Base-by-base conservation (phyloP, 352 stramenopile species). In the Globisporangium orthogonon region DNA sequence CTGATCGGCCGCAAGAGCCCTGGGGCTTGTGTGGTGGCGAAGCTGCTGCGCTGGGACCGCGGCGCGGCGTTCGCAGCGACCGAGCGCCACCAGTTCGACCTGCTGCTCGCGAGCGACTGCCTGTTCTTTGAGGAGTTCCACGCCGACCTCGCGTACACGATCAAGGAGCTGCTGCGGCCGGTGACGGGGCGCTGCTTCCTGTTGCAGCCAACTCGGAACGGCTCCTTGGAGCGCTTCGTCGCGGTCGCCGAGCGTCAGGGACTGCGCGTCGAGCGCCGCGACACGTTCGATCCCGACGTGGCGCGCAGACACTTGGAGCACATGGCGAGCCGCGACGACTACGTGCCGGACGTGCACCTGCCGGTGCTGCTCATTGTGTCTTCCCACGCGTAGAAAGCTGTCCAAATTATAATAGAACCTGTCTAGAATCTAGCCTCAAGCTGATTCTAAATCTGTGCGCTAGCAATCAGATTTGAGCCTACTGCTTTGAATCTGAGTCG, bases 51-150 rank as follows among this genome's bases (percentile, higher is more conserved):
- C 4, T 95, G 85, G 85, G 78, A 90, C 49, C 78, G 83, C 41
- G 61, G 67, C 29, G 63, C 52, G 11, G 29, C 41, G 6, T 67
- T 81, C 33, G 52, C 59, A 6, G 37, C 57, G 7, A 51, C 70
- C 18, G 54, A 73, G 60, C 65, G 54, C 5, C 67, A 83, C 30
- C 71, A 87, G 50, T 91, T 91, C 54, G 82, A 95, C 58, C 59
- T 95, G 57, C 60, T 95, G 44, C 70, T 95, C 35, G 85, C 83
- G 4, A 91, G 83, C 53, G 85, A 95, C 61, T 95, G 85, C 54
- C 65, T 95, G 1, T 95, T 95, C 66, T 95, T 95, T 53, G 81
- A 93, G 67, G 75, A 85, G 1, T 95, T 93, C 63, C 83, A 95
- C 63, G 62, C 79, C 47, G 85, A 95, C 54, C 65, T 95, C 28